A percentile compares a stretch with the other conserved stretches of the same genome.
Evolutionary conservation across 176 grass and related monocot species (phyloP).

Genomic region (Bonia amplexicaulis): DNA sequence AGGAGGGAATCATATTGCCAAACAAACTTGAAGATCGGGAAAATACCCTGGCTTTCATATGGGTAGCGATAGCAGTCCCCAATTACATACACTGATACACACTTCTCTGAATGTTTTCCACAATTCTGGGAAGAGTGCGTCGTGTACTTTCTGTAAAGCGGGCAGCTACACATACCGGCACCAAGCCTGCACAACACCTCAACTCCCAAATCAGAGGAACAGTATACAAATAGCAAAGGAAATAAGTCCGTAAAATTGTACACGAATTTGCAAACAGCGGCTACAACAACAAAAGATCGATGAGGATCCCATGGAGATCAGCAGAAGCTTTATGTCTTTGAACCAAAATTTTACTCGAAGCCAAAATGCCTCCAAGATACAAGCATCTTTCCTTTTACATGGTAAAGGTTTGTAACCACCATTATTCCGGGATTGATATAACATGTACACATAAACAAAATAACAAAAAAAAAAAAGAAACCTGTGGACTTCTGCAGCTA

Average conservation of each 20-base stretch:
- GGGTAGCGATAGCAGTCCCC: too few species aligned
- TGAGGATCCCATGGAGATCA: background rate
- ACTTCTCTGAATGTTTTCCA: background rate
- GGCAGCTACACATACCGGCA: background rate
- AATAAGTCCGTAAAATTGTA: background rate
- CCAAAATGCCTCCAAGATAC: conserved; percentile 14
- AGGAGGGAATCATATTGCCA: too few species aligned
- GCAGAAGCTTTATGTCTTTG: background rate
- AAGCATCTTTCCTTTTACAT: conserved; percentile 17
- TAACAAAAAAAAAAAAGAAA: conserved; percentile 15
- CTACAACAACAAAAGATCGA: background rate
- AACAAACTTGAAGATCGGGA: too few species aligned
- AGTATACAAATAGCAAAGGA: background rate
- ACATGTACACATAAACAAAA: background rate
- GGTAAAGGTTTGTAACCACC: background rate
- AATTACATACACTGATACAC: too few species aligned
- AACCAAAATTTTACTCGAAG: conserved; percentile 27
- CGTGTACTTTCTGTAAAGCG: background rate
- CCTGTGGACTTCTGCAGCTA: background rate
- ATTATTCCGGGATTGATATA: conserved; percentile 24
- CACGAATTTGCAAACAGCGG: background rate
- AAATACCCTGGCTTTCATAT: too few species aligned
- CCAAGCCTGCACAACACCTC: background rate
- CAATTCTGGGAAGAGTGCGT: background rate
- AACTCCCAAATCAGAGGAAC: background rate